A percentile compares a stretch with the other conserved stretches of the same genome.
Evolutionary conservation across 805 yeast species (phyloP).

Genomic region (Gaillardinia entomophila): DNA sequence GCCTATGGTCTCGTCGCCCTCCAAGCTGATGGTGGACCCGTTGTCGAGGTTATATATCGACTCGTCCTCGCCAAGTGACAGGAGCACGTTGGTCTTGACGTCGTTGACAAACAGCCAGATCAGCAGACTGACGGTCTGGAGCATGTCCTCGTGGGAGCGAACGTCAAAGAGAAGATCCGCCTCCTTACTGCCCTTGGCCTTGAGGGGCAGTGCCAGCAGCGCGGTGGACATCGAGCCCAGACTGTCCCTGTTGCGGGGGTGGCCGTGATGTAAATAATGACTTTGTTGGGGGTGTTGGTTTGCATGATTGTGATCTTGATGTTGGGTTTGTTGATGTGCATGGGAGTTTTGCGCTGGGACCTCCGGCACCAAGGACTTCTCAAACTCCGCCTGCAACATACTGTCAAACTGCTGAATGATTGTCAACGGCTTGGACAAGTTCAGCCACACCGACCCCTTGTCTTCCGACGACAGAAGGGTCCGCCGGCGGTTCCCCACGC

Average conservation of each 20-base stretch:
- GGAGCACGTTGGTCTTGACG: conserved; percentile 28
- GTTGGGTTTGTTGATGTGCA: no score
- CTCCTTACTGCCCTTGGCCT: neutral
- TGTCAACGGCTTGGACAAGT: conserved; percentile 48
- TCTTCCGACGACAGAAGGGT: neutral
- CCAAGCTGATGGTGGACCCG: conserved; percentile 17
- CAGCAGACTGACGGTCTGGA: conserved; percentile 35
- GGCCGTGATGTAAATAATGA: no score
- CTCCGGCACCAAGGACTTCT: conserved; percentile 21
- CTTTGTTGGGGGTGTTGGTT: no score
- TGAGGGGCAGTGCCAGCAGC: neutral
- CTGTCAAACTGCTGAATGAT: conserved; percentile 65
- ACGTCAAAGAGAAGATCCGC: neutral
- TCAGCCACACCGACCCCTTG: conserved; percentile 12
- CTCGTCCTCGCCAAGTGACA: conserved; percentile 11
- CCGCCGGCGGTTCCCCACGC: neutral
- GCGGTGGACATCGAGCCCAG: neutral
- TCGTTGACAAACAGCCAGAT: conserved; percentile 41
- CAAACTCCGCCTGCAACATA: conserved; percentile 60
- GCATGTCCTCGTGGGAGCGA: conserved; percentile 24
- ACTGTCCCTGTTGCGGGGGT: neutral
- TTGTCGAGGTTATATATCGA: conserved; percentile 19
- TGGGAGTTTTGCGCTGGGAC: neutral
- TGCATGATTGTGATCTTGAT: no score
- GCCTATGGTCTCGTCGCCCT: conserved; percentile 1